These are phyloP conservation scores for Aphanomyces invadans DNA, from an alignment of 352 stramenopile genomes.

Conservation along the genomic window DNA sequence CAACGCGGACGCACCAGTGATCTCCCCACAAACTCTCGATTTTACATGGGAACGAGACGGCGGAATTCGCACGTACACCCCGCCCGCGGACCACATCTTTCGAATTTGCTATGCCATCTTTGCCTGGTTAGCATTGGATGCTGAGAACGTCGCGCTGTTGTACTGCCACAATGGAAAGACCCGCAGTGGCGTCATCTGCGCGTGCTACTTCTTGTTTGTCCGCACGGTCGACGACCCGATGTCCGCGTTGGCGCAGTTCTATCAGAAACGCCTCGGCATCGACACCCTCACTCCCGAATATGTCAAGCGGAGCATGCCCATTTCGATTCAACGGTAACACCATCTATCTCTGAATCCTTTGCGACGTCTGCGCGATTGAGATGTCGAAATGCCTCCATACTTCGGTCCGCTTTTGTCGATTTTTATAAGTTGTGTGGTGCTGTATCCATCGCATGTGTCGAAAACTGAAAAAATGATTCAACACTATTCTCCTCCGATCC, in stretches of 20 bases:
- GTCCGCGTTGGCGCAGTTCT: slow-evolving; percentile 89
- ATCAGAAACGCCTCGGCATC: slow-evolving; percentile 73
- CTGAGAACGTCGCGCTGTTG: slow-evolving; percentile 73
- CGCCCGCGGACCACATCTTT: slow-evolving; percentile 76
- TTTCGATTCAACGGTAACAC: slow-evolving; percentile 51
- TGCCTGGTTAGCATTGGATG: slow-evolving; percentile 83
- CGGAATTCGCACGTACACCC: slow-evolving; percentile 76
- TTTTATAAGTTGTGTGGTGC: too few relatives aligned
- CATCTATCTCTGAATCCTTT: too few relatives aligned
- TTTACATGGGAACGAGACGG: slow-evolving; percentile 74
- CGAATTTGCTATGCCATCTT: slow-evolving; percentile 89
- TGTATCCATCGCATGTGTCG: too few relatives aligned
- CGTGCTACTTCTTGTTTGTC: slow-evolving; percentile 89
- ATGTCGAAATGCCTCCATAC: too few relatives aligned
- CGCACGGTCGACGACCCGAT: slow-evolving; percentile 53
- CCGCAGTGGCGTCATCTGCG: slow-evolving; percentile 86
- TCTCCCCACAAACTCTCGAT: slow-evolving; percentile 56
- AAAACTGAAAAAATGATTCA: too few relatives aligned
- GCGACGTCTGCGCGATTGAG: too few relatives aligned
- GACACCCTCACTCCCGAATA: slow-evolving; percentile 50
- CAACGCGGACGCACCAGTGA: slow-evolving; percentile 27
- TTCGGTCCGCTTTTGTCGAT: too few relatives aligned
- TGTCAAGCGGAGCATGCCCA: slow-evolving; percentile 55
- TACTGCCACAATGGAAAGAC: slow-evolving; percentile 92
- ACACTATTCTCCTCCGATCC: too few relatives aligned